phyloP scores from a whole-genome alignment of 2,329 filamentous ascomycete genomes.

The Calonectria leucothoes region DNA sequence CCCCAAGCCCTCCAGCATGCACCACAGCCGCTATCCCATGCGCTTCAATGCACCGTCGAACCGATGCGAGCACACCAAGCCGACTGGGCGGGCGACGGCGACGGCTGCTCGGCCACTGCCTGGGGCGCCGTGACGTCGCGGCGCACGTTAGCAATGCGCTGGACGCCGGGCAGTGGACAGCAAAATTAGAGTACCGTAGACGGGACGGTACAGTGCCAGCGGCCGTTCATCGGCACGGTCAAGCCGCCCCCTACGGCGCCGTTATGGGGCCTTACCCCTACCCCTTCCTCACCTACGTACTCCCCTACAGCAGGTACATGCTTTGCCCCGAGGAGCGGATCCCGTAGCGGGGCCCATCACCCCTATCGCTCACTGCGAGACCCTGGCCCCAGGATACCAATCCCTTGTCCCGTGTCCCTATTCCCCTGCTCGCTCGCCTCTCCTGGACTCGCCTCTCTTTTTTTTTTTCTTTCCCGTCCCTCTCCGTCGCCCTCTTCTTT shows the following conservation, averaged over 20 bases:
- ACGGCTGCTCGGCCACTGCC: not conserved
- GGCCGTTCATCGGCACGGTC: not conserved
- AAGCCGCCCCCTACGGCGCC: constrained; percentile 1
- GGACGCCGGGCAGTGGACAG: not conserved
- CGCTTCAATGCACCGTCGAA: not conserved
- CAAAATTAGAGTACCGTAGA: not conserved
- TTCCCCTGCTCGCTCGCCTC: constrained; percentile 42
- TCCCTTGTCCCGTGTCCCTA: constrained; percentile 45
- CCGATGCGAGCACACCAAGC: not conserved
- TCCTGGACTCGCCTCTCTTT: constrained; percentile 38
- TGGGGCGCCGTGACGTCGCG: not conserved
- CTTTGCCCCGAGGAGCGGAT: constrained; percentile 28
- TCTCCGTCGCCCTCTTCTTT: constrained; percentile 39
- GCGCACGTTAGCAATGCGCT: not conserved
- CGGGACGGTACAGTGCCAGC: constrained; percentile 7
- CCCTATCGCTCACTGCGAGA: constrained; percentile 43
- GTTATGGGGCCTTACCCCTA: constrained; percentile 25
- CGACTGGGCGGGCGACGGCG: not conserved
- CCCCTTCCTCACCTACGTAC: constrained; percentile 27
- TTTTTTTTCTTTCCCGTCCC: constrained; percentile 39
- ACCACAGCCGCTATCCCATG: not conserved
- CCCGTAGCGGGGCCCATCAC: constrained; percentile 36
- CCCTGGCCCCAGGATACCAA: constrained; percentile 38
- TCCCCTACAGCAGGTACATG: constrained; percentile 20
- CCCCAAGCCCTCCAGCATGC: not conserved